A percentile compares a stretch with the other conserved stretches of the same genome.
These are phyloP conservation scores for Fusarium haematococcum DNA, from an alignment of 2,329 filamentous ascomycete species.

Conservation along the genomic window DNA sequence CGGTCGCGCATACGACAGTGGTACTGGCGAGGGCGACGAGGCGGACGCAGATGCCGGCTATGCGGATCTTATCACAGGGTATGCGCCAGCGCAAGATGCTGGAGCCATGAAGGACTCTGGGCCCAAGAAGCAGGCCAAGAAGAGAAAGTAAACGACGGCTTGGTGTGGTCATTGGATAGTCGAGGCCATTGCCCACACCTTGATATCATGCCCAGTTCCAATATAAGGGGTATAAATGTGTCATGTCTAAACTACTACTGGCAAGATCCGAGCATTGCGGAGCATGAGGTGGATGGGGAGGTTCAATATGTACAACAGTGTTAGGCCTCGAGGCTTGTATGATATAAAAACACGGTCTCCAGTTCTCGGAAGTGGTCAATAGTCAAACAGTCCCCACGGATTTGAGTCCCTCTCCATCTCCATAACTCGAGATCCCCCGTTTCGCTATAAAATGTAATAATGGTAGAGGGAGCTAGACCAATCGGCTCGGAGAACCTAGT, in stretches of 20 bases:
- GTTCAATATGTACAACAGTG: constrained; percentile 51
- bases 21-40: constrained; percentile 41
- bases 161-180: constrained; percentile 5
- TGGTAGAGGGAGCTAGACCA: constrained; percentile 20
- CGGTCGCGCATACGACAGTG: constrained; percentile 83
- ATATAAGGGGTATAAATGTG: constrained; percentile 22
- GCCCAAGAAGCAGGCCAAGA: constrained; percentile 58
- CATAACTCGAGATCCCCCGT: constrained; percentile 2
- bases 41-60: constrained; percentile 45
- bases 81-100: constrained; percentile 55
- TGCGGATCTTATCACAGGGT: constrained; percentile 63
- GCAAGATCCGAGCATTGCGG: constrained; percentile 18
- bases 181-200: not conserved
- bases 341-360: constrained; percentile 49
- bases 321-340: constrained; percentile 50
- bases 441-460: constrained; percentile 27
- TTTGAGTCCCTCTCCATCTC: constrained; percentile 18
- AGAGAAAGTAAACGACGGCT: constrained; percentile 57
- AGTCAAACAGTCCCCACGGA: constrained; percentile 29
- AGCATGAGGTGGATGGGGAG: constrained; percentile 37
- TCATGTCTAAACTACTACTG: constrained; percentile 38
- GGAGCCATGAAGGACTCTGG: constrained; percentile 50
- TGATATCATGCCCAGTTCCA: not conserved
- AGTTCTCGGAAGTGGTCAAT: constrained; percentile 39
- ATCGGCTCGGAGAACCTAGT: constrained; percentile 52